Conservation (phyloP, 345 rosid genomes). For the Hibiscus trionum region DNA sequence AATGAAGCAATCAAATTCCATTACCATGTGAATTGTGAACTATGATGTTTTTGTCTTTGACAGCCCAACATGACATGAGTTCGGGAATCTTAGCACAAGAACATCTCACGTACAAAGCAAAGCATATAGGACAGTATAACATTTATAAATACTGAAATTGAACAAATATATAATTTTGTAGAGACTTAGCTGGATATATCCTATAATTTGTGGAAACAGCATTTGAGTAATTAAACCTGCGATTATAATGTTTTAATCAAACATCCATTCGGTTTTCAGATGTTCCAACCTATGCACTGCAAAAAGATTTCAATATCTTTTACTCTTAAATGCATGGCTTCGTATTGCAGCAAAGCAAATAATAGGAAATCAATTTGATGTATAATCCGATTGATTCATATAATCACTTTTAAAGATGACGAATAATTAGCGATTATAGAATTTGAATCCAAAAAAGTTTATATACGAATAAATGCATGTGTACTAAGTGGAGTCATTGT, state of each 20-base stretch:
- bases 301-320: background rate
- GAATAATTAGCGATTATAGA: too few relatives aligned
- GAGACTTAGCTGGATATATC: too few relatives aligned
- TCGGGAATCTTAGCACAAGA: slow-evolving; percentile 6
- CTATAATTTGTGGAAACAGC: background rate
- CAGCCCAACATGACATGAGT: slow-evolving; percentile 12
- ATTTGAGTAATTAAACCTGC: background rate
- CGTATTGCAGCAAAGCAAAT: too few relatives aligned
- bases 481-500: background rate
- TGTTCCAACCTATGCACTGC: background rate
- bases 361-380: too few relatives aligned
- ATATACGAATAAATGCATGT: background rate
- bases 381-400: too few relatives aligned
- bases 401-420: too few relatives aligned
- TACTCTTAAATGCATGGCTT: too few relatives aligned
- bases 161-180: too few relatives aligned
- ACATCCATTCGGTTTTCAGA: too few relatives aligned
- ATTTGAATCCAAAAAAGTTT: background rate
- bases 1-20: background rate
- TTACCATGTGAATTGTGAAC: background rate
- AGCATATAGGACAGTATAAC: background rate
- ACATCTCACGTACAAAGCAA: background rate
- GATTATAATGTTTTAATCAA: too few relatives aligned
- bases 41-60: background rate
- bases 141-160: background rate